These are phyloP conservation scores for Penstemon newberryi DNA, from an alignment of 257 asterid species.

Conservation along the genomic window DNA sequence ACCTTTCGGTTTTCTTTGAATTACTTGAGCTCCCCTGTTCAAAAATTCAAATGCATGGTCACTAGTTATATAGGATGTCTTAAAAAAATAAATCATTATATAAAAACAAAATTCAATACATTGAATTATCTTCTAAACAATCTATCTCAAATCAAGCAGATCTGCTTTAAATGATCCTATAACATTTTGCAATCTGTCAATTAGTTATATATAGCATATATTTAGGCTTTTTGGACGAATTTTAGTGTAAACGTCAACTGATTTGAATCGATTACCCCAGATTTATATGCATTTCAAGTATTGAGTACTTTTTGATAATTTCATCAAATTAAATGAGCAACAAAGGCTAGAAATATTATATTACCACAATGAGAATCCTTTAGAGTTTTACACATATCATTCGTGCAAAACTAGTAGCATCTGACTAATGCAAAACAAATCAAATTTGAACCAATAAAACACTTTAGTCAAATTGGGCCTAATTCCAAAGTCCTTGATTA, in stretches of 20 bases:
- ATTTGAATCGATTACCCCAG: too few species aligned
- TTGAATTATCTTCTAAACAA: too few species aligned
- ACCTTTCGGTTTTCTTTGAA: conserved; percentile 42
- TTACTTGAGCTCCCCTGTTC: conserved; percentile 45
- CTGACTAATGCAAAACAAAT: not conserved
- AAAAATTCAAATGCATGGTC: conserved; percentile 22
- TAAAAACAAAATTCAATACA: not conserved
- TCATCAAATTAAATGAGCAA: not conserved
- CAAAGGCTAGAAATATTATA: too few species aligned
- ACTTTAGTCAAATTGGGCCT: not conserved
- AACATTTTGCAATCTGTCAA: too few species aligned
- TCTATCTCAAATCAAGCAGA: too few species aligned
- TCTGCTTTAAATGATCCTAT: too few species aligned
- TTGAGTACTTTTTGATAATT: not conserved
- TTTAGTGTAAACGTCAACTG: too few species aligned
- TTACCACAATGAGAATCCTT: conserved; percentile 12
- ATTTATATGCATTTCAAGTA: too few species aligned
- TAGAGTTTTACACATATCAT: not conserved
- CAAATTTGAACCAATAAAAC: not conserved
- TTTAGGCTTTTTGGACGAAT: too few species aligned
- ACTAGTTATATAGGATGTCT: not conserved
- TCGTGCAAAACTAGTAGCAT: not conserved
- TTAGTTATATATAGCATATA: too few species aligned
- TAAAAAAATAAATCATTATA: not conserved
- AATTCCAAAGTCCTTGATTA: not conserved